Base-by-base conservation (phyloP, 129 eudicot species). In the Logfia minima region DNA sequence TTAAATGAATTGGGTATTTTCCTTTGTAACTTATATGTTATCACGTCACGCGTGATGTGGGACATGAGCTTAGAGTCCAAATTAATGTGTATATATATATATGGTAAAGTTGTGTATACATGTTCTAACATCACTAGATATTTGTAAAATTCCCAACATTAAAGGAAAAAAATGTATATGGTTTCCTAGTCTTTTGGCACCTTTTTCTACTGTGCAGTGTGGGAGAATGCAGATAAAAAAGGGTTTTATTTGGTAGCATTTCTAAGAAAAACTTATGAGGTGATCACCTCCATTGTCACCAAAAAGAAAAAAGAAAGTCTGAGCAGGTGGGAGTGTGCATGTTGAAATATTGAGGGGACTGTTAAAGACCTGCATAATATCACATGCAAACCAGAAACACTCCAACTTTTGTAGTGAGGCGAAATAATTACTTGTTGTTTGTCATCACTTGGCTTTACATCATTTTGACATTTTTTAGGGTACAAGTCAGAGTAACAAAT, bases 351-450 rank as follows among this genome's bases (percentile, higher is more conserved):
- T 62, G 65, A 61, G 65, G 65, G 77, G 71, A 71, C 77, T 71
- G 77, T 79, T 79, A 55, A 71, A 32, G 48, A 32, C 77, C 83
- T 79, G 83, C 66, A 51, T 66, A 70, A 79, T 26, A 64, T 79
- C 83, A 79, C 83, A 79, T 79, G 83, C 78, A 52, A 79, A 72
- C 67, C 72, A 21, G 41, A 39, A 69, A 59, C 51, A 31, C 74
- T 56, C 55, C 41, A 37, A 58, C 69, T 68, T 77, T 77, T 37
- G 26, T 31, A 62, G 35, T 53, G 76, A 28, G 45, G 76, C 55
- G 48, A 75, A 45, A 48, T 75, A 41, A 75, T 75, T 74, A 22
- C 68, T 21, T 8, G 2, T 59, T 58, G 32, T 74, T 74, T 74
- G 78, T 74, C 78, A 64, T 75, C 19, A 75, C 71, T 63, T 75